These are phyloP conservation scores for Aureobasidium vineae DNA, from an alignment of 2,329 filamentous ascomycete species.

Conservation along the genomic window DNA sequence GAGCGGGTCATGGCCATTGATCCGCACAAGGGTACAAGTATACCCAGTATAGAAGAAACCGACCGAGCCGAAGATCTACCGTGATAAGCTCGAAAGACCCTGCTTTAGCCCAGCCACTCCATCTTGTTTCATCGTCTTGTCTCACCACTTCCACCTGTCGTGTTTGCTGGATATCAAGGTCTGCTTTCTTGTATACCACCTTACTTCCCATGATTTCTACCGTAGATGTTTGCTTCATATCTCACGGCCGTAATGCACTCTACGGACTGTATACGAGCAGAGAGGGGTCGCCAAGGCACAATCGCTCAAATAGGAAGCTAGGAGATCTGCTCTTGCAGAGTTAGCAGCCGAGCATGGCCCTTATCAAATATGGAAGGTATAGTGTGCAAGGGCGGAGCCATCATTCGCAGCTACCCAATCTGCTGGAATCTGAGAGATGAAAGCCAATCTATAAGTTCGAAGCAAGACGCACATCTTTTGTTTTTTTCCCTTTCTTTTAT, in stretches of 20 bases:
- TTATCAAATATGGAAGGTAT: slow-evolving; percentile 16
- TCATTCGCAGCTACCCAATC: neutral
- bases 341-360: neutral
- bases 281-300: slow-evolving; percentile 18
- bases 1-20: too few relatives aligned
- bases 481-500: neutral
- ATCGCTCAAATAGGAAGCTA: slow-evolving; percentile 16
- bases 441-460: neutral
- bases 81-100: neutral
- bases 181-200: neutral
- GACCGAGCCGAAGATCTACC: neutral
- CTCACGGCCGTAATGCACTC: slow-evolving; percentile 11
- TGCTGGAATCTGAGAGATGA: neutral
- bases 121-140: slow-evolving; percentile 12
- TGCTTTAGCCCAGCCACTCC: neutral
- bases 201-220: neutral
- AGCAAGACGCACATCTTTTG: neutral
- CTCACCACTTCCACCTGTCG: slow-evolving; percentile 6
- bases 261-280: slow-evolving; percentile 2
- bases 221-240: neutral
- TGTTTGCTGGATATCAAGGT: neutral
- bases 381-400: neutral
- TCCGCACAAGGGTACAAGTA: too few relatives aligned
- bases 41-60: too few relatives aligned
- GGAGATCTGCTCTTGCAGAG: slow-evolving; percentile 6